Base-by-base conservation (phyloP, 805 yeast species). In the Kuraishia piskuri region DNA sequence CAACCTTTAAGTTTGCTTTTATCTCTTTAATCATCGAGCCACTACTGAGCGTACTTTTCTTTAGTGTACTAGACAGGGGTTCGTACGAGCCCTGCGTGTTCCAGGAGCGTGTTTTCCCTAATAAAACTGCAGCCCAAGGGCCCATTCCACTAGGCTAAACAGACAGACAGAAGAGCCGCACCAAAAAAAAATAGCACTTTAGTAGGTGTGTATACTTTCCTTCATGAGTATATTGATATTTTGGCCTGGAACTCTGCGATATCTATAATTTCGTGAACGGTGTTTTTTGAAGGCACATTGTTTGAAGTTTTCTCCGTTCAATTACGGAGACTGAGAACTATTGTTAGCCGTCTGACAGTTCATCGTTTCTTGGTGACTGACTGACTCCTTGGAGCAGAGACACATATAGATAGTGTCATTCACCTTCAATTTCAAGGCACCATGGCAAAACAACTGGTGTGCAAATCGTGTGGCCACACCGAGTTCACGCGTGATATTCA, bases 401-500 rank as follows among this genome's bases (percentile, higher is more conserved):
- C n/a, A n/a, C n/a, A n/a, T n/a, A n/a, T n/a, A n/a, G n/a, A n/a
- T n/a, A n/a, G n/a, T n/a, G n/a, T n/a, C 17, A 31, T 31, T 31
- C 40, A 12, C 40, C 40, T n/a, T 8, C n/a, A 7, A 31, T 12
- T 10, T 25, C 9, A 7, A 25, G n/a, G 14, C 40, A 48, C 14
- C 20, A 49, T 49, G 51, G 22, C 51, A 25, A n/a, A 24, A 19
- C 22, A n/a, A 47, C 20, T 47, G 23, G 25, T 20, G 31, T 47
- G 49, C 17, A 47, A 47, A 25, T 22, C 49, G 31, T 82, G 87
- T 74, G 82, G 82, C 4, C 72, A 76, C 55, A 76, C 81, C 3
- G 73, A 74, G 48, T 80, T 82, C 58, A 70, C 70, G 2, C 71
- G 82, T 56, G 86, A 80, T 56, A 72, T 73, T 49, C 71, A 72